Base-by-base conservation (phyloP, 495 filamentous ascomycete species). In the Trichoderma parareesei region DNA sequence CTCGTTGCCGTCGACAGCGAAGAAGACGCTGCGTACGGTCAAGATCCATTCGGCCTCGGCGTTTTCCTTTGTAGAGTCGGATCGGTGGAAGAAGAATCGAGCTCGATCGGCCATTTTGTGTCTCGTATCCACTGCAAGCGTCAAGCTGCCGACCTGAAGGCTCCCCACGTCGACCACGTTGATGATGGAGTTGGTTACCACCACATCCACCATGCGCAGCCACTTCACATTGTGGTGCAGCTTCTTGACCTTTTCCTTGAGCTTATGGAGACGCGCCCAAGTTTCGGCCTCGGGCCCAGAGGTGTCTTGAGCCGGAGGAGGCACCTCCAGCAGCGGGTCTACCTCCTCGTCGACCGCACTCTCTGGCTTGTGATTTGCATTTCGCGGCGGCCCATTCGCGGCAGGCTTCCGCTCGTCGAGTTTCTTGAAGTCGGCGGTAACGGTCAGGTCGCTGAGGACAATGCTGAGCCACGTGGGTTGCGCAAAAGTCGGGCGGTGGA, bases 381-480 rank as follows among this genome's bases (percentile, higher is more conserved):
- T 72, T 16, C 5, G 20, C 7, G 27, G 20, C 37, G 66, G 64
- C 33, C 70, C 73, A 35, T 48, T 46, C 37, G 60, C 73, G 53
- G 48, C 67, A 43, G 66, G 69, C 70, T 73, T 80, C 53, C 71
- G 74, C 66, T 72, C 72, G 73, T 87, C 73, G 71, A 93, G 72
- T 41, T 81, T 79, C 60, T 84, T 81, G 60, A 91, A 75, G 73
- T 98, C 91, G 35, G 97, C 71, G 0, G 90, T 92, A n/a, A 98
- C 80, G 55, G 84, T 88, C 43, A 97, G 76, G 66, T 96, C 93
- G 65, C 85, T 88, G 61, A 98, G 76, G 33, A 92, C 89, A 43
- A 99, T 80, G 70, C 91, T 97, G 66, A 97, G 77, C 94, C 94
- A 99, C 75, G 95, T 97, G 60, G 94, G 93, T 73, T 97, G 92